Conservation (phyloP, 2,329 filamentous ascomycete genomes). For the Fusarium oligoseptatum region DNA sequence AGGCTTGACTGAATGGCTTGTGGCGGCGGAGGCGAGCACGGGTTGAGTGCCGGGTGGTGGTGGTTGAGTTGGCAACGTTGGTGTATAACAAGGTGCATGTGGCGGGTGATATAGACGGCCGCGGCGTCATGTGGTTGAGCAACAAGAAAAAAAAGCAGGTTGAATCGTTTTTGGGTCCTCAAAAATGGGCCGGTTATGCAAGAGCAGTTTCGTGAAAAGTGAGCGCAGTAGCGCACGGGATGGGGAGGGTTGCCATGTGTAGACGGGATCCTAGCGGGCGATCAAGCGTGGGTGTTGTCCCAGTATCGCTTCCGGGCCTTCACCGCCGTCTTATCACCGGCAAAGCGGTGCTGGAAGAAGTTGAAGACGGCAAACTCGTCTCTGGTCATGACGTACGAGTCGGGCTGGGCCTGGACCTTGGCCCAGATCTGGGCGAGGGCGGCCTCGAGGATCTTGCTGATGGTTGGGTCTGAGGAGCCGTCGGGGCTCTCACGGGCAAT, state of each 20-base stretch:
- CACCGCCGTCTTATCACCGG: conserved; percentile 62
- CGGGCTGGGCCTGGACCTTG: conserved; percentile 73
- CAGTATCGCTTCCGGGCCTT: conserved; percentile 66
- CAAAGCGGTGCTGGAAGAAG: conserved; percentile 79
- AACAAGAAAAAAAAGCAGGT: not conserved
- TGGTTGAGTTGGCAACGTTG: not conserved
- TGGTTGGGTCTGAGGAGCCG: conserved; percentile 71
- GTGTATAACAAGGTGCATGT: not conserved
- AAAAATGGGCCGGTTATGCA: conserved; percentile 1
- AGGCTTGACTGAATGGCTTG: not conserved
- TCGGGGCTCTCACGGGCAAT: conserved; percentile 80
- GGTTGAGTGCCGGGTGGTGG: not conserved
- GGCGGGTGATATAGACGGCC: not conserved
- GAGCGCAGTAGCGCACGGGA: conserved; percentile 5
- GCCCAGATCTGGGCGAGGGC: conserved; percentile 76
- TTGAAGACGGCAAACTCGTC: conserved; percentile 91
- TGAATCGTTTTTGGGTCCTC: not conserved
- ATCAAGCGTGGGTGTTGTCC: conserved; percentile 59
- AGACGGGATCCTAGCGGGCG: conserved; percentile 16
- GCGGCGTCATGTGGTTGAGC: not conserved
- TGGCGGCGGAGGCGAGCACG: not conserved
- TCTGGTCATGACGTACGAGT: conserved; percentile 78
- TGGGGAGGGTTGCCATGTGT: conserved; percentile 15
- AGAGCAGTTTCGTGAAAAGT: conserved; percentile 2
- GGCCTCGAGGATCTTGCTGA: conserved; percentile 74